Base-by-base conservation (phyloP, 257 asterid species). In the Euphrasia confusa region DNA sequence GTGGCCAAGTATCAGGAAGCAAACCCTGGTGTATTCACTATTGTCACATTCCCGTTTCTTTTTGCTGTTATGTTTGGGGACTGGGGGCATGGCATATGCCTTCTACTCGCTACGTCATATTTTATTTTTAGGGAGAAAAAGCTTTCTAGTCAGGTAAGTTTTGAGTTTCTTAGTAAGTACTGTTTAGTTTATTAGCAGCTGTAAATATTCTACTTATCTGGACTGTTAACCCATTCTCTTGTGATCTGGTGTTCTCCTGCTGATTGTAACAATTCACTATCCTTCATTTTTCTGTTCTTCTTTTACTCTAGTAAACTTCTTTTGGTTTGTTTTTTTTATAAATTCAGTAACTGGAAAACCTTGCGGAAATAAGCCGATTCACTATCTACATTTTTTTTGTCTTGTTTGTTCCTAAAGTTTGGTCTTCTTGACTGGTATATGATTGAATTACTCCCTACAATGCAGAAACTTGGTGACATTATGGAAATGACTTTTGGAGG, bases 41-140 rank as follows among this genome's bases (percentile, higher is more conserved):
- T 93, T 57, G 95, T 87, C 68, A 93, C 97, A n/a, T 93, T 93
- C 74, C 99, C 97, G 1, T 93, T 93, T 84, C 97, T 93, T 72
- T 93, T 93, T 42, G 97, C 97, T 0, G 95, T 93, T 44, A 93
- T 93, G 97, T 93, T 93, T 74, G 99, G 99, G 63, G 99, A 93
- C 81, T 93, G 97, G 96, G 97, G 97, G 49, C 99, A 93, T 82
- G 99, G 99, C 53, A 83, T 93, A 74, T 93, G 99, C 84, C 83
- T 93, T 77, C 79, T 93, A 69, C 86, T 93, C 73, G 88, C 84
- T 40, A 82, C 97, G 10, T 71, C 75, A 68, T 93, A 70, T 77
- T 75, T 93, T 58, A 65, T 89, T 37, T 10, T 85, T 73, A 78
- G 84, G 64, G 99, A 93, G 32, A 83, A 83, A 66, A 93, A 93